Conservation (phyloP, 768 basidiomycete species). For the Suillus discolor region DNA sequence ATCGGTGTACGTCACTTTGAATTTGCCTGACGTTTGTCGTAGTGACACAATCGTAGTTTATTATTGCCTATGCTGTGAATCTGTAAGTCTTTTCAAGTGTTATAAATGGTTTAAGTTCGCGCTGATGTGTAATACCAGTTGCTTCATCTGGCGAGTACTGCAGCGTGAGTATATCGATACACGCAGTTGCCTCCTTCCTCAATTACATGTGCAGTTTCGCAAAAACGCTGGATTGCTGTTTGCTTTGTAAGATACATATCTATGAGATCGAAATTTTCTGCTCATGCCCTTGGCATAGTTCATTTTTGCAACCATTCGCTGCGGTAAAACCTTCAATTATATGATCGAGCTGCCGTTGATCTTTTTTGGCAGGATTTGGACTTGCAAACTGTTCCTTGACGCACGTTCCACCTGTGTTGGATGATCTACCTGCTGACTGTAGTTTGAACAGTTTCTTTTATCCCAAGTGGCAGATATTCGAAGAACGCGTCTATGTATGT, state of each 20-base stretch:
- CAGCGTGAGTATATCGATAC: constrained; percentile 12
- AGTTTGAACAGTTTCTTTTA: constrained; percentile 11
- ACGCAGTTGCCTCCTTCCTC: not conserved
- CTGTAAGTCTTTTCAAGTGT: constrained; percentile 1
- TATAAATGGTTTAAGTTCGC: not conserved
- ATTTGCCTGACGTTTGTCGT: not conserved
- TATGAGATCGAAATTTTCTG: not conserved
- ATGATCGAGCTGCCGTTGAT: not conserved
- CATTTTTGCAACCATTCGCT: constrained; percentile 12
- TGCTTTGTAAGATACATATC: constrained; percentile 13
- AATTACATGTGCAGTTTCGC: constrained; percentile 11
- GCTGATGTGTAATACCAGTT: constrained; percentile 8
- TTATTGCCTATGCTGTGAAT: constrained; percentile 11
- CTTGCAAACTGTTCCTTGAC: constrained; percentile 9
- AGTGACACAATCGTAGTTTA: constrained; percentile 1
- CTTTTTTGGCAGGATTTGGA: constrained; percentile 11
- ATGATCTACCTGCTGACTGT: not conserved
- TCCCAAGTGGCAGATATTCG: not conserved
- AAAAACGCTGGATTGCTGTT: constrained; percentile 13
- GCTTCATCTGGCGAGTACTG: constrained; percentile 23
- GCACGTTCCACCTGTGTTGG: not conserved
- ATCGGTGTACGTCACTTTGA: constrained; percentile 12
- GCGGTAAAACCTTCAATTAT: constrained; percentile 8
- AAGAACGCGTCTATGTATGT: constrained; percentile 13
- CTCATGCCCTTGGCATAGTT: constrained; percentile 6